phyloP scores from a whole-genome alignment of 2,329 filamentous ascomycete genomes.

The Lachnellula subtilissima region DNA sequence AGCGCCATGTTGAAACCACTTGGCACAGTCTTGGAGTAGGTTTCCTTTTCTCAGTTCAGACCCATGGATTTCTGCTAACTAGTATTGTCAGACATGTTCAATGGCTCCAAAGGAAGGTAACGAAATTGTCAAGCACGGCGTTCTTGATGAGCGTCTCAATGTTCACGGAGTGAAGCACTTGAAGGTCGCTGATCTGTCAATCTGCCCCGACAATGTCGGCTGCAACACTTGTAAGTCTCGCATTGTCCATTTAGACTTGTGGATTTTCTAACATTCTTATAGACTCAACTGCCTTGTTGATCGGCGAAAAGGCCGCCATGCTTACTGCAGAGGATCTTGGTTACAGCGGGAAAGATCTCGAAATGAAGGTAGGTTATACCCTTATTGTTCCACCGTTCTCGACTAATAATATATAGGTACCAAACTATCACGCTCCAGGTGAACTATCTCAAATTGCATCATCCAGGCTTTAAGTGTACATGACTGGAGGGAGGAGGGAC shows the following conservation, averaged over 20 bases:
- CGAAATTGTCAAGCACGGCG: conserved; percentile 61
- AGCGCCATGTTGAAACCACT: conserved; percentile 50
- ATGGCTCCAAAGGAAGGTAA: conserved; percentile 49
- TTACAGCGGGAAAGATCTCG: conserved; percentile 55
- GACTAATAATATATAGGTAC: conserved; percentile 34
- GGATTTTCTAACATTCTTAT: conserved; percentile 41
- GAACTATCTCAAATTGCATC: conserved; percentile 31
- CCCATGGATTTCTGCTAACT: neutral
- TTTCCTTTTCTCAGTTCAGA: neutral
- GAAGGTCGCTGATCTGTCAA: conserved; percentile 40
- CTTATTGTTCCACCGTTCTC: neutral
- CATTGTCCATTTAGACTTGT: neutral
- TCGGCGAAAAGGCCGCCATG: conserved; percentile 38
- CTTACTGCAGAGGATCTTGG: conserved; percentile 38
- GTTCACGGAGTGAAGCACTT: conserved; percentile 38
- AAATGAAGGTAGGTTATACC: conserved; percentile 60
- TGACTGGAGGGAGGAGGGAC: neutral
- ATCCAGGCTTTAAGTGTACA: conserved; percentile 16
- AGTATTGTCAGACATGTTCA: conserved; percentile 38
- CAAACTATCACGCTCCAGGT: conserved; percentile 54
- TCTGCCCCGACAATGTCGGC: conserved; percentile 35
- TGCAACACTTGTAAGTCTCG: conserved; percentile 37
- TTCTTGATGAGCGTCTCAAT: conserved; percentile 35
- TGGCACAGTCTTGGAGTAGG: conserved; percentile 37
- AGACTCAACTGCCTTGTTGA: conserved; percentile 44